Evolutionary conservation across 805 yeast genomes (phyloP).

Genomic region (Myxozyma nipponensis): DNA sequence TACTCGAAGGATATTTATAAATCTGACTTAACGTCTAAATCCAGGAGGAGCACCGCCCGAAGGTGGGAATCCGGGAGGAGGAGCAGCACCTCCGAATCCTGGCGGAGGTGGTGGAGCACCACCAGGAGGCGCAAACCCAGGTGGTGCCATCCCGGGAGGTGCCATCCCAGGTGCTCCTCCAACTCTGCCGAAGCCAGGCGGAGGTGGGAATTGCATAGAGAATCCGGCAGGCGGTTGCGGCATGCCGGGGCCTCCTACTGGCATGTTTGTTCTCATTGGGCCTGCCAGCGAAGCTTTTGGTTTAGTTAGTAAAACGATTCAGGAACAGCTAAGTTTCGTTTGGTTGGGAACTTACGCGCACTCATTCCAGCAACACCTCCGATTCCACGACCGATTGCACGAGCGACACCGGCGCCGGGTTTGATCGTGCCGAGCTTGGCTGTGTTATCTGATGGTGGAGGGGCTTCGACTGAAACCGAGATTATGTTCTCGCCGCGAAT

Average conservation of each 20-base stretch:
- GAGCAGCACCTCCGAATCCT: conserved; percentile 37
- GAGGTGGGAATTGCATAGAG: background rate
- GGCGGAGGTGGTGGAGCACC: conserved; percentile 29
- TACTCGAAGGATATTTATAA: no score
- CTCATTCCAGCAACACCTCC: conserved; percentile 31
- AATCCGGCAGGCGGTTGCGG: conserved; percentile 33
- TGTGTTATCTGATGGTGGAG: conserved; percentile 45
- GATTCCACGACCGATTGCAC: conserved; percentile 36
- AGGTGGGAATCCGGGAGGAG: background rate
- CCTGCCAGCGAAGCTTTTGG: conserved; percentile 30
- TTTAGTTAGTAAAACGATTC: background rate
- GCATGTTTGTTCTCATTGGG: conserved; percentile 33
- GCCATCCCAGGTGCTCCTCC: conserved; percentile 13
- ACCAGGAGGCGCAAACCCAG: conserved; percentile 26
- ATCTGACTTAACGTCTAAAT: background rate
- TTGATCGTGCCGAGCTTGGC: conserved; percentile 33
- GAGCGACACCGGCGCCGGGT: conserved; percentile 38
- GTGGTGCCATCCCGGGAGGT: background rate
- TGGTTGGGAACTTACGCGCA: background rate
- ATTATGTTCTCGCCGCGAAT: conserved; percentile 86
- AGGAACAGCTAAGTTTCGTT: background rate
- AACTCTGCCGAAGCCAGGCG: background rate
- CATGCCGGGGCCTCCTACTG: conserved; percentile 26
- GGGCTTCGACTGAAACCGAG: conserved; percentile 65
- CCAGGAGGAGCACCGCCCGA: background rate